Evolutionary conservation across 2,329 filamentous ascomycete species (phyloP), one percentile per base, ranked within the genome.

Genomic region (Aspergillus sp.): DNA sequence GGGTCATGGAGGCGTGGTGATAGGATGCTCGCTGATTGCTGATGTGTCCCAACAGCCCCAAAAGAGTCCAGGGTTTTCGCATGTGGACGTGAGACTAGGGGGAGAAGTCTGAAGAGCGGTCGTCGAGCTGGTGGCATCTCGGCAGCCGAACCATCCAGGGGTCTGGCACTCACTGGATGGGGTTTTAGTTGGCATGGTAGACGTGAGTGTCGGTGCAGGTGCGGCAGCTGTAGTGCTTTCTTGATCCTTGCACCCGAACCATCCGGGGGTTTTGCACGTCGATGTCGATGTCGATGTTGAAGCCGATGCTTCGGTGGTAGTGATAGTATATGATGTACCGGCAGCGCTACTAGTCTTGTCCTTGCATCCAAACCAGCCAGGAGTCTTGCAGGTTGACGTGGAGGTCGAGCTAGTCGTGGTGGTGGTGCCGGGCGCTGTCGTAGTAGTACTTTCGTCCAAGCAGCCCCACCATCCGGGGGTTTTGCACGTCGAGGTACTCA

Each of bases 391-490:
- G 5, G 74, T 78, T 14, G 74, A 67, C 22, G 74, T 75, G 22
- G 69, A 71, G 4, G 72, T 76, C 9, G 74, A 67, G 26, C 74
- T 75, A 24, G 69, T 70, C 5, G 73, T 76, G 6, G 73, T 62
- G 18, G 74, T 75, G 22, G 70, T 68, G 4, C 73, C 71, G 2
- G 69, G 73, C 10, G 69, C 71, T 5, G 71, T 73, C 6, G 77
- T 77, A 1, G 78, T 79, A 0, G 78, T 79, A 1, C 75, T 79
- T 46, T 80, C 77, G 61, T 85, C 83, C 3, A 83, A 76, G 56
- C 78, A 80, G 16, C 91, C 91, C 89, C 89, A 96, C 93, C 93
- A 96, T 5, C 93, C 92, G 29, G 93, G 93, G 1, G 93, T 96
- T 75, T 95, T 85, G 77, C 93, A 96, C 0, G 92, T 96, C 56